Base-by-base conservation (phyloP, 2,329 filamentous ascomycete species). In the Ophiostoma angusticollis region DNA sequence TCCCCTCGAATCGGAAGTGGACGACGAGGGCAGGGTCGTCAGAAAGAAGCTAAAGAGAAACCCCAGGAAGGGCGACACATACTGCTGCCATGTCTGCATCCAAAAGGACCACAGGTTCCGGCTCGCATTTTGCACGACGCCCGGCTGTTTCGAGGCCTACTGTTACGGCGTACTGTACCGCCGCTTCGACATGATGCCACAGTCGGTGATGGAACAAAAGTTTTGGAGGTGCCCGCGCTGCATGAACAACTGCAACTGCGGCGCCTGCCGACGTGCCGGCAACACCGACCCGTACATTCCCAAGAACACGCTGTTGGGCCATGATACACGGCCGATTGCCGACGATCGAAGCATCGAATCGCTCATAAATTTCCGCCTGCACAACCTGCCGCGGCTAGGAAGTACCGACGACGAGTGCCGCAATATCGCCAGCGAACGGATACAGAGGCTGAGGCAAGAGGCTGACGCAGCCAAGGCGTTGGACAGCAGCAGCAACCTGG, bases 161-260 rank as follows among this genome's bases (percentile, higher is more conserved):
- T 96, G 91, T 57, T 98, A 93, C 53, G 89, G 89, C n/a, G 81
- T 81, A 13, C 67, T 98, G 2, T 96, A 86, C 60, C 72, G 91
- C 40, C 87, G 84, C 1, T 94, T 94, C 52, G 89, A 96, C 55
- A 74, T 86, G 55, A 81, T 85, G 72, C 91, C 91, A 0, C 76
- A 89, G 50, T 67, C 75, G 16, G 74, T 87, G 1, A 80, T 95
- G 70, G 78, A 93, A 53, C 70, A 84, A 46, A 73, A 78, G 47
- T 67, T 78, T 34, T 98, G 91, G 89, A 73, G 80, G 51, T 98
- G 91, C 48, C 91, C 91, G 0, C 84, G 80, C 52, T 98, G 91
- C 55, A 66, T 73, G 17, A 77, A 78, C 14, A 84, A 89, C 27
- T 98, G 91, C 65, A 93, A 87, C 47, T 95, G 87, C 51, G 83